Conservation (phyloP, 306 rosid genomes). For the Boehmeria nivea region DNA sequence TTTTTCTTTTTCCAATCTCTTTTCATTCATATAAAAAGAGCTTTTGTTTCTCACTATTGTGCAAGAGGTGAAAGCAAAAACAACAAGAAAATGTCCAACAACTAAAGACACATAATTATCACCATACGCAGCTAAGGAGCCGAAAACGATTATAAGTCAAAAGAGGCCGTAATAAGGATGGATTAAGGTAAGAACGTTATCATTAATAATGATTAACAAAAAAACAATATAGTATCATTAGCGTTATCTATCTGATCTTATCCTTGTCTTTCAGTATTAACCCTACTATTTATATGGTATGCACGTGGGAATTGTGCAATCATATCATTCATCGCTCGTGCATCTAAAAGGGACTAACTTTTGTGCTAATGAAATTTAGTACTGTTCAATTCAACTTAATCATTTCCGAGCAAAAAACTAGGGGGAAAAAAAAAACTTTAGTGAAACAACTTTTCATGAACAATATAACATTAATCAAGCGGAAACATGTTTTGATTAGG, state of each 20-base stretch:
- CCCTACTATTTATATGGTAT: neutral
- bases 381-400: too few species aligned
- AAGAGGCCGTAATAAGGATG: conserved; percentile 1
- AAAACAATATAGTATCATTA: conserved; percentile 18
- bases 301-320: conserved; percentile 20
- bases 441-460: too few species aligned
- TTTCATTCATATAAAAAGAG: too few species aligned
- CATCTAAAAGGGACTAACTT: conserved; percentile 1
- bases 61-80: neutral
- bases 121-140: conserved; percentile 13
- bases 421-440: neutral
- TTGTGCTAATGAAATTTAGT: neutral
- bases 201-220: conserved; percentile 16
- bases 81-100: neutral
- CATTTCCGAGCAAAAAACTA: neutral
- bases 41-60: too few species aligned
- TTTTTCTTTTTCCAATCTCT: too few species aligned
- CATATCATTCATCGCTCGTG: conserved; percentile 17
- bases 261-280: neutral
- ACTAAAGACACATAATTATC: conserved; percentile 1
- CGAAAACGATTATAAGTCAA: conserved; percentile 17
- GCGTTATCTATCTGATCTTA: conserved; percentile 9
- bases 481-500: too few species aligned
- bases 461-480: too few species aligned
- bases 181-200: conserved; percentile 14